Percentiles rank a stretch among this genome's conserved stretches.
phyloP scores from a whole-genome alignment of 2,329 filamentous ascomycete species.

The Gaeumannomyces tritici region DNA sequence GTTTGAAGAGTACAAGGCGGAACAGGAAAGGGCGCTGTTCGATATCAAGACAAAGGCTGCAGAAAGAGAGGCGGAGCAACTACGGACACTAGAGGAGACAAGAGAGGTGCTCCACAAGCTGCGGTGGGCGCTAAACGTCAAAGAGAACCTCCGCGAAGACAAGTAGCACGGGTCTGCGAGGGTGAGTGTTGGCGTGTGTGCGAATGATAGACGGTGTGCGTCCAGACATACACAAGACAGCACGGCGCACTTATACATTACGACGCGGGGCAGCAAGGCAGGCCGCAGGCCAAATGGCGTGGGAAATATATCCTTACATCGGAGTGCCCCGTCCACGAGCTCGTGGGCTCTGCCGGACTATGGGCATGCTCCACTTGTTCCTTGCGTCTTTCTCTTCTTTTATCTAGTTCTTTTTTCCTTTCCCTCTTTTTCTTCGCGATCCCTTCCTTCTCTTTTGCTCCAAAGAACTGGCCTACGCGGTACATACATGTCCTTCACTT shows the following conservation, averaged over 20 bases:
- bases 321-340: background rate
- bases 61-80: conserved; percentile 51
- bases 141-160: conserved; percentile 39
- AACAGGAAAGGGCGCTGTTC: conserved; percentile 51
- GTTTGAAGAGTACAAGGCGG: conserved; percentile 55
- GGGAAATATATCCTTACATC: background rate
- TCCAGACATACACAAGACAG: too few relatives aligned
- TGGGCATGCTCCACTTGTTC: too few relatives aligned
- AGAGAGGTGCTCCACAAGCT: conserved; percentile 56
- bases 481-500: background rate
- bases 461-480: background rate
- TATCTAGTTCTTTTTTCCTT: background rate
- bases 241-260: background rate
- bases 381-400: background rate
- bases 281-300: background rate
- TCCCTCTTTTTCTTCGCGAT: background rate
- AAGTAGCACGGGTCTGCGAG: background rate
- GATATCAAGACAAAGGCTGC: conserved; percentile 49
- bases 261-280: background rate
- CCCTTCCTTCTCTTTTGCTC: background rate
- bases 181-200: background rate
- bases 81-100: conserved; percentile 46
- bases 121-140: conserved; percentile 62
- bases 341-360: background rate
- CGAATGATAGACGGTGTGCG: too few relatives aligned